phyloP scores from a whole-genome alignment of 2,329 filamentous ascomycete genomes.

The Pyrenochaeta sp. region DNA sequence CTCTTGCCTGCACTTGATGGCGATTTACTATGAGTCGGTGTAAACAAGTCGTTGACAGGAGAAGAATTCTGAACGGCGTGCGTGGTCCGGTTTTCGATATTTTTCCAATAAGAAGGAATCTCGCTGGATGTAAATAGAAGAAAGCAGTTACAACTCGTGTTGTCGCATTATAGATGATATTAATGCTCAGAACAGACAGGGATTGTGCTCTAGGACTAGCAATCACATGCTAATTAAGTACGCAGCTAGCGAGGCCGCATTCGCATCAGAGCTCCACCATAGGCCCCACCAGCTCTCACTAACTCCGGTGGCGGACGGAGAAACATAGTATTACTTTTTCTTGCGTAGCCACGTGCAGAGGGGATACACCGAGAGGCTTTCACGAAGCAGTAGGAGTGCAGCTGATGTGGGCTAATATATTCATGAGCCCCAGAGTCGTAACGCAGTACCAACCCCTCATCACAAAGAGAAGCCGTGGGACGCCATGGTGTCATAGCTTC shows the following conservation, averaged over 20 bases:
- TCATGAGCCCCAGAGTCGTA: background rate
- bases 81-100: background rate
- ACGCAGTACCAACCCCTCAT: conserved; percentile 1
- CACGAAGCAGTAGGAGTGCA: conserved; percentile 1
- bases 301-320: conserved; percentile 3
- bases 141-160: background rate
- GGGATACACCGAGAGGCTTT: conserved; percentile 9
- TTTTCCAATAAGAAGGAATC: background rate
- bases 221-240: background rate
- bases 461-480: conserved; percentile 9
- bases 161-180: background rate
- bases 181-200: background rate
- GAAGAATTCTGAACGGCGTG: no score
- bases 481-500: conserved; percentile 34
- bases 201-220: background rate
- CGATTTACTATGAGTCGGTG: no score
- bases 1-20: no score
- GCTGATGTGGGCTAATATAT: conserved; percentile 4
- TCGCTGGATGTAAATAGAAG: background rate
- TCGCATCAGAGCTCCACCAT: conserved; percentile 3
- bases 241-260: background rate
- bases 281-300: conserved; percentile 5
- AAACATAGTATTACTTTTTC: conserved; percentile 4
- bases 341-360: conserved; percentile 22
- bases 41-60: no score